phyloP scores from a whole-genome alignment of 2,329 filamentous ascomycete species.

The Cercospora sp. region DNA sequence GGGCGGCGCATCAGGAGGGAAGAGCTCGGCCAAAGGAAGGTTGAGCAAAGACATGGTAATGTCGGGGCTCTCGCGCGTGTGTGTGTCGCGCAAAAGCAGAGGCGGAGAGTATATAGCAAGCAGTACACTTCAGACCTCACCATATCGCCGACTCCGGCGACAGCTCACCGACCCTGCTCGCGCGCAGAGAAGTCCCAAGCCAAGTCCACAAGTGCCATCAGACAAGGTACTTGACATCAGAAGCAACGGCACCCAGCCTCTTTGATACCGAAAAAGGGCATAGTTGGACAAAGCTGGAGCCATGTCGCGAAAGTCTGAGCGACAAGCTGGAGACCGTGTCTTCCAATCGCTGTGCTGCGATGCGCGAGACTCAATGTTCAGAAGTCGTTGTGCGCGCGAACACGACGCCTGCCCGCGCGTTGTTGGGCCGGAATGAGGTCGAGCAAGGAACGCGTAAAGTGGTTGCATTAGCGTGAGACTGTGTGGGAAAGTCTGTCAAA shows the following conservation, averaged over 20 bases:
- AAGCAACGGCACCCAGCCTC: constrained; percentile 1
- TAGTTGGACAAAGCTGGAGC: neutral
- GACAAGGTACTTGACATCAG: constrained; percentile 6
- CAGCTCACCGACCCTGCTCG: constrained; percentile 3
- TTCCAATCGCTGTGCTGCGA: constrained; percentile 12
- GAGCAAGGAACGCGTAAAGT: constrained; percentile 17
- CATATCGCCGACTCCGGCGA: constrained; percentile 16
- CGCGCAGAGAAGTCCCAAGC: neutral
- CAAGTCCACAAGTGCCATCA: neutral
- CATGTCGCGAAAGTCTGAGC: constrained; percentile 5
- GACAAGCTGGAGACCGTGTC: neutral
- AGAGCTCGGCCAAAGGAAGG: neutral
- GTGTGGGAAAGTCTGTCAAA: constrained; percentile 10
- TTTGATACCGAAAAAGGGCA: neutral
- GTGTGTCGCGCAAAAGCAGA: no score
- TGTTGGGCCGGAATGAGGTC: neutral
- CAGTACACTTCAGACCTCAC: constrained; percentile 15
- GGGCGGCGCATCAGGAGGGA: neutral
- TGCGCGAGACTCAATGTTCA: constrained; percentile 7
- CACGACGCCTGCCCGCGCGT: neutral
- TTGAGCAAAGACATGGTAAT: constrained; percentile 1
- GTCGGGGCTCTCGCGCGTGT: neutral
- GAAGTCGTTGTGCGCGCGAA: constrained; percentile 13
- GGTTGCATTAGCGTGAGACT: constrained; percentile 16
- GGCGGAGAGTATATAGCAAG: constrained; percentile 15